Evolutionary conservation across 2,329 filamentous ascomycete genomes (phyloP), one percentile per base, ranked within the genome.

Genomic region (Thyridium curvatum): DNA sequence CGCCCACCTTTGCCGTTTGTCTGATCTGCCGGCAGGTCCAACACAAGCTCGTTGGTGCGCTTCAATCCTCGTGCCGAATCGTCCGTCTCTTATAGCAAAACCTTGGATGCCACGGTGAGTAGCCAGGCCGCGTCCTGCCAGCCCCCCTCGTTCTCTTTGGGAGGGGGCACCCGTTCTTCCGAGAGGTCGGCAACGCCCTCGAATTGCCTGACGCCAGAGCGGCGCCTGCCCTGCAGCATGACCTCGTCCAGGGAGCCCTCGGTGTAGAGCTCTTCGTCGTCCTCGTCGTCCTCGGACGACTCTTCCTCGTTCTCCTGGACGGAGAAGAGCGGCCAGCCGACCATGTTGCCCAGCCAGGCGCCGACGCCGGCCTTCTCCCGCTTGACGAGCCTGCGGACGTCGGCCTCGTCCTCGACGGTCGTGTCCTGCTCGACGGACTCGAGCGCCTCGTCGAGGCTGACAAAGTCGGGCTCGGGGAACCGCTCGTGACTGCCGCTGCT

Each of bases 51-150:
- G 21, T 26, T 26, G 21, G 21, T 10, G 21, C 21, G 21, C 21
- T 26, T 26, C 21, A 10, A 26, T 10, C 21, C 6, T 26, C n/a
- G n/a, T n/a, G n/a, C 14, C n/a, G 14, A 36, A 41, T 16, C 29
- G 35, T 35, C 39, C 29, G 35, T 35, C 39, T 41, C 39, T 64
- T 59, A 79, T 45, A 80, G 66, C 48, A 81, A 62, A 33, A 81
- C 73, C 51, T 77, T 80, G 18, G 72, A 71, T 10, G 79, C 80
- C 45, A 84, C 77, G 46, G 71, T 80, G 40, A 84, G 58, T 34
- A 85, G 58, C 81, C 80, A 85, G 13, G 78, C 78, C 18, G 79
- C 80, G 56, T 84, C 81, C 41, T 75, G 70, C 80, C 79, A 84
- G 8, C 72, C 72, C 13, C 76, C 77, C 32, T 76, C 71, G 37